Evolutionary conservation across 2,329 filamentous ascomycete genomes (phyloP), one percentile per base, ranked within the genome.

Genomic region (Monosporascus sp.): DNA sequence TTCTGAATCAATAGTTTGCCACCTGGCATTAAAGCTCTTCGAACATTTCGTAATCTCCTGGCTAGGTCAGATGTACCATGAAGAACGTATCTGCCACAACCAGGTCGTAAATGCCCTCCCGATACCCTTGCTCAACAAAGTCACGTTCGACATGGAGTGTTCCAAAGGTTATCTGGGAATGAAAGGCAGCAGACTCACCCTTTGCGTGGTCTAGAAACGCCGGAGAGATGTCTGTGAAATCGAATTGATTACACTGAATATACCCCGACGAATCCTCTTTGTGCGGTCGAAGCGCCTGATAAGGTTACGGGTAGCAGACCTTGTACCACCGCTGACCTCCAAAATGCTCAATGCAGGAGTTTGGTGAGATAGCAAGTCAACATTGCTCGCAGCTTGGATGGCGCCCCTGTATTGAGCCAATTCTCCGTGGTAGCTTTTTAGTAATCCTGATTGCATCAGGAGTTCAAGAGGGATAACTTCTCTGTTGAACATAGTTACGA

Each of bases 351-450:
- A 8, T 27, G 25, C 25, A 27, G 25, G 7, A 27, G 25, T 27
- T 8, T 27, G 25, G 6, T 27, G 22, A 27, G 25, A 27, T 8
- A 27, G 25, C 25, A 8, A 27, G 25, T 27, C 25, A 27, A 8
- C 22, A 36, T 60, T 59, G 9, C 18, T 49, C 17, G 49, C 41
- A 17, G 53, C 47, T 38, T 55, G 47, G 5, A 15, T 27, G 1
- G 50, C 44, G 25, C 50, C 38, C 2, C 38, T n/a, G 25, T 51
- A 38, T 11, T 14, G 25, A 7, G 11, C 15, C 17, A 36, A 18
- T 25, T 52, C 48, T 17, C 52, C 27, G 24, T 57, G 55, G 38
- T 25, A 52, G 8, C 49, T 31, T 15, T 44, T 44, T 7, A 55
- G 51, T 3, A 55, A 4, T 6, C 47, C 49, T 7, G 36, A 17